Base-by-base conservation (phyloP, 768 basidiomycete species). In the Suillus discolor region DNA sequence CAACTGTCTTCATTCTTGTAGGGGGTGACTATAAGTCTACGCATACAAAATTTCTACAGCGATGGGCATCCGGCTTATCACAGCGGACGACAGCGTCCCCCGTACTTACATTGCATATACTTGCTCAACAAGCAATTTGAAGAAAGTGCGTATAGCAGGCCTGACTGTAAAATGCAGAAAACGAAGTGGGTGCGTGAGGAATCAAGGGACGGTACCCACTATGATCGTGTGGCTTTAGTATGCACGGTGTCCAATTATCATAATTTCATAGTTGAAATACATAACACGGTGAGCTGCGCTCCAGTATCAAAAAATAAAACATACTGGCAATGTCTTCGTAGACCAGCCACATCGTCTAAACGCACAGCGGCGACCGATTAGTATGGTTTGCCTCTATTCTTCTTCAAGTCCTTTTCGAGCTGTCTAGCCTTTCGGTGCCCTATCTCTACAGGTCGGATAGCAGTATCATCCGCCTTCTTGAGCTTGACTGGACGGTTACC, bases 401-500 rank as follows among this genome's bases (percentile, higher is more conserved):
- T 94, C 87, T 96, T 96, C 78, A 94, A 74, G 70, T 97, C 90
- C 78, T 87, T 91, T 75, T 97, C 96, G 53, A 99, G 82, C 74
- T 92, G 87, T 75, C 89, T 91, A 15, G 96, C 97, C 78, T 97
- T 99, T 65, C 90, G 85, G 73, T 93, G 90, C 0, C 97, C 96
- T 68, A 99, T 97, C 73, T 94, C 90, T 42, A 99, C 96, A 8
- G 95, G 91, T 62, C 92, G 85, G 65, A 98, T 92, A 61, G 90
- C 87, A 57, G 89, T 88, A 70, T 86, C 86, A 74, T 96, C 93
- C 42, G 97, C 96, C 77, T 97, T 99, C 81, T 93, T 96, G 67
- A 99, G 85, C 74, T 93, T 93, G 70, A 99, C 88, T n/a, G 97
- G 97, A 62, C 97, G 87, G 73, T 97, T 97, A 51, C 97, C 97